Evolutionary conservation across 345 rosid genomes (phyloP).

Genomic region (Gossypioides kirkii): DNA sequence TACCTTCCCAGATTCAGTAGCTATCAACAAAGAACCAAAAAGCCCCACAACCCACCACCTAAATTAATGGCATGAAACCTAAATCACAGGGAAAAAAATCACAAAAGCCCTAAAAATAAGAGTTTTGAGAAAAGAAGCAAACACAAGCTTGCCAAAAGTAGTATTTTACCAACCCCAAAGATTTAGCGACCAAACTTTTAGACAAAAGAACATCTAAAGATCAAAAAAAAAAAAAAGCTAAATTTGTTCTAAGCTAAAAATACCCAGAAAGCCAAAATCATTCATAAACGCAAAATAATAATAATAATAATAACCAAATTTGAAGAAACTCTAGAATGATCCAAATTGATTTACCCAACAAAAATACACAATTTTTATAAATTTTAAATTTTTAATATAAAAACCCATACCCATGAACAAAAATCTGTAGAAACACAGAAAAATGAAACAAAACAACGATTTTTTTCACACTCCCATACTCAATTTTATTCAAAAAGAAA

Average conservation of each 20-base stretch:
- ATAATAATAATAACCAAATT: too few species aligned
- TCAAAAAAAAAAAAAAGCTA: neutral
- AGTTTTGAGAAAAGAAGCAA: neutral
- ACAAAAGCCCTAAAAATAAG: neutral
- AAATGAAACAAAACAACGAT: conserved; percentile 4
- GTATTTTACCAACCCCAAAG: neutral
- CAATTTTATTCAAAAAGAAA: neutral
- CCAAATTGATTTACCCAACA: conserved; percentile 14
- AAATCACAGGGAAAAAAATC: neutral
- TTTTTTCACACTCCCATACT: neutral
- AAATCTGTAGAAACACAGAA: neutral
- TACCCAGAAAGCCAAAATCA: conserved; percentile 16
- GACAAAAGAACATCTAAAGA: neutral
- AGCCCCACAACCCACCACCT: neutral
- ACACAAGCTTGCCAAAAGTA: neutral
- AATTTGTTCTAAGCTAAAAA: conserved; percentile 7
- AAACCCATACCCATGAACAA: conserved; percentile 2
- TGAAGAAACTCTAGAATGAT: neutral
- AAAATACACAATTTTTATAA: conserved; percentile 4
- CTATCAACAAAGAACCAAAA: neutral
- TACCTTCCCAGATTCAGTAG: neutral
- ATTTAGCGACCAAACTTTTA: neutral
- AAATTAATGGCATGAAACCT: conserved; percentile 3
- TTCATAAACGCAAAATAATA: neutral
- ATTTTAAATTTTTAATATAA: too few species aligned